Base-by-base conservation (phyloP, 1,284 basidiomycete species). In the Ganoderma lingzhi region DNA sequence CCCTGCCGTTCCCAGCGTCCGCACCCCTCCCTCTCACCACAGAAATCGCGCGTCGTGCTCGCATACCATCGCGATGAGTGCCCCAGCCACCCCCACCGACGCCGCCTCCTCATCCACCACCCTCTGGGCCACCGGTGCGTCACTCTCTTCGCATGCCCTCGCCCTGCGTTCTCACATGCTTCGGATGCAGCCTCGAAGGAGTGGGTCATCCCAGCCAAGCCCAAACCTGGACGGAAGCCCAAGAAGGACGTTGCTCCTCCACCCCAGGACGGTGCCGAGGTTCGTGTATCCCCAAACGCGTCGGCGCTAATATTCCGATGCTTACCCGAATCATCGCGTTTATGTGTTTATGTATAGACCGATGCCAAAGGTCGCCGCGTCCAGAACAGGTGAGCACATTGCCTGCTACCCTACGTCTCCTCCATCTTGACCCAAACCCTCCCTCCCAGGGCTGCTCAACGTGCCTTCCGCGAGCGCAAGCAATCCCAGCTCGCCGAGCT, bases 401-500 rank as follows among this genome's bases (percentile, higher is more conserved):
- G 30, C 66, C 42, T 64, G 37, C 63, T 60, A 41, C 69, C 62
- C 44, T 66, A 30, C 56, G 53, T 64, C n/a, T 39, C 37, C 42
- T 67, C 8, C 41, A 14, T 12, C 14, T 39, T 69, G 28, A 68
- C 39, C 15, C 56, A 59, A 19, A 68, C 39, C 15, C 56, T 56
- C 35, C 23, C 62, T 68, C 10, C 74, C 72, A 97, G 96, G 72
- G 93, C 93, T 51, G 95, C 95, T 5, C 96, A 97, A 79, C 90
- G 96, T 58, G 95, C 96, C 4, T 96, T 97, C 80, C 88, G 96
- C 48, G 96, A 96, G 76, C 90, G 96, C 69, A 95, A 95, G 79
- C 95, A 96, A 77, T 92, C 93, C 32, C 96, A 96, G 77, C 90
- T 97, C 55, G 89, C 91, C n/a, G 95, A 96, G 65, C 87, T 97